Evolutionary conservation across 2,329 filamentous ascomycete genomes (phyloP).

Genomic region (Hypoxylon sp.): DNA sequence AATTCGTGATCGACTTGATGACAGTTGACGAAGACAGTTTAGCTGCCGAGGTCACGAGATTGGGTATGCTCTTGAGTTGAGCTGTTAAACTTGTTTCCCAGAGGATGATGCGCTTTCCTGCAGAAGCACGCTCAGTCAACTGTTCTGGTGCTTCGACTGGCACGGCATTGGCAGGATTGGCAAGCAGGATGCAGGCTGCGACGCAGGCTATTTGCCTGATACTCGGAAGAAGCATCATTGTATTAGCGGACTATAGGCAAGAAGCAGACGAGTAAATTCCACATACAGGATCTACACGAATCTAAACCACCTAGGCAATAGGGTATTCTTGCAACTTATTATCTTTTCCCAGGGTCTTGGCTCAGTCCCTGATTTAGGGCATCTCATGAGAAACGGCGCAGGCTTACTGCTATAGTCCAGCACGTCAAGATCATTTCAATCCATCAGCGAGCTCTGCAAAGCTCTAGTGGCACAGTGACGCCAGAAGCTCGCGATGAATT

Average conservation of each 20-base stretch:
- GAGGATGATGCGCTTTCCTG: conserved; percentile 41
- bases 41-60: conserved; percentile 19
- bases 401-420: neutral
- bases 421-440: neutral
- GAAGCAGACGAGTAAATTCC: conserved; percentile 2
- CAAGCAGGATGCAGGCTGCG: conserved; percentile 30
- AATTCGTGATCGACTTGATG: conserved; percentile 40
- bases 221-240: conserved; percentile 26
- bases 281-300: neutral
- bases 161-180: conserved; percentile 23
- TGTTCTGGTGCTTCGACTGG: conserved; percentile 25
- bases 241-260: neutral
- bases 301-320: neutral
- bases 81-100: conserved; percentile 42
- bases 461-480: neutral
- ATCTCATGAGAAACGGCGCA: neutral
- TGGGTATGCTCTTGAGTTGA: conserved; percentile 21
- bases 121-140: conserved; percentile 23
- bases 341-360: neutral
- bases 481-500: conserved; percentile 5
- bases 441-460: neutral
- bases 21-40: conserved; percentile 20
- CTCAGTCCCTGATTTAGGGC: neutral
- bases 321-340: conserved; percentile 14
- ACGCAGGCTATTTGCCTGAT: conserved; percentile 31